Evolutionary conservation across 78 protist species (phyloP), one percentile per base, ranked within the genome.

Genomic region (Speleostelium caveatum): DNA sequence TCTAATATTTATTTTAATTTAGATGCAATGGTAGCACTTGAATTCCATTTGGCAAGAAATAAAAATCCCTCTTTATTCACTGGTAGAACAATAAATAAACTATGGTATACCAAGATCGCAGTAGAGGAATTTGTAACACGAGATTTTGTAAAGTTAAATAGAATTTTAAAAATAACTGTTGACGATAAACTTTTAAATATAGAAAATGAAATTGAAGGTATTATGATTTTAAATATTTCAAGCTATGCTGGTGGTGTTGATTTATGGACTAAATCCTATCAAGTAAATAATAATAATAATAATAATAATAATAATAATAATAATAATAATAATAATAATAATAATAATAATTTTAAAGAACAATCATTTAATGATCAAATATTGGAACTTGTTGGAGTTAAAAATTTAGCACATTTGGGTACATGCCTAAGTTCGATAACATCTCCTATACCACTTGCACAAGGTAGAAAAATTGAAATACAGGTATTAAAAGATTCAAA

Each of bases 1-100:
- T n/a, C n/a, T n/a, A n/a, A n/a, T n/a, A n/a, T n/a, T n/a, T n/a
- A n/a, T n/a, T n/a, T n/a, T n/a, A n/a, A n/a, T n/a, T 76, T 78
- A 21, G 97, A 96, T 60, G 96, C 96, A 16, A 21, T 36, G 2
- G 67, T 92, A 2, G 94, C 96, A 7, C 79, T 91, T 36, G 78
- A 79, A 30, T 94, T 94, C 91, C 96, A 96, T 80, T 51, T 58
- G 16, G 94, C 78, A 17, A 53, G 94, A 17, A 71, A 67, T 56
- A 59, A 59, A 30, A 56, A 92, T 66, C 95, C 95, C 7, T 67
- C 72, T 58, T 45, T 59, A 10, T 95, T 92, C 69, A 55, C 59
- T 17, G 86, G 88, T 8, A 77, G 94, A 53, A 41, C 68, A 5
- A 26, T 58, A 3, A 95, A 95, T 39, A 79, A 86, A 33, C n/a